Evolutionary conservation across 495 filamentous ascomycete species (phyloP), one percentile per base, ranked within the genome.

Genomic region (Massariosphaeria phaeospora): DNA sequence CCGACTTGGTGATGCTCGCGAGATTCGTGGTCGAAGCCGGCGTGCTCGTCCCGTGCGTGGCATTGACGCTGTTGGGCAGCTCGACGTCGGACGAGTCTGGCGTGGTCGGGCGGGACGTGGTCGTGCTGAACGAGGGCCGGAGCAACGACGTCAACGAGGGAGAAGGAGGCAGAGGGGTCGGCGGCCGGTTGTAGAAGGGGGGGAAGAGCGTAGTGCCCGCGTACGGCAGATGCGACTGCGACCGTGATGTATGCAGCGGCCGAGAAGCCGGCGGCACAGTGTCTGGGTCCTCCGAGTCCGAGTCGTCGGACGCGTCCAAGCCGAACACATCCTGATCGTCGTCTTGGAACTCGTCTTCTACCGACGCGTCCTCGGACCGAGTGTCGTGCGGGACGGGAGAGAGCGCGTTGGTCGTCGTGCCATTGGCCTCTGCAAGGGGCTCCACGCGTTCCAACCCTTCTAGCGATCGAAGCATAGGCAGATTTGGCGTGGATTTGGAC

Each of bases 111-210:
- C 93, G 78, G 15, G 88, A 91, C 8, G 91, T 89, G 5, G 43
- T 45, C 1, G 79, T 76, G 34, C 75, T 81, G 48, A 85, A 85
- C 0, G 80, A 75, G 0, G 85, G 85, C 15, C 91, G 84, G 4
- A 97, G 81, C n/a, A 98, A 80, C 0, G 89, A 95, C n/a, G 93
- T 97, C 46, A 98, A 68, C 1, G 89, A 95, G 1, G 93, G 93
- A 2, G 91, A 96, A 0, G 93, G 93, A 0, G 93, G 93, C 7
- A 98, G 73, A 3, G 93, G 93, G 0, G 70, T 74, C 7, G 72
- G 72, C 2, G 72, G 72, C 2, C 72, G 66, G 54, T 73, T 73
- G 62, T 75, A 75, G 67, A 75, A 75, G 36, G 72, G 72, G 2
- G 72, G 72, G 43, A 73, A 72, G 46, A 63, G 50, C 4, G 55